Evolutionary conservation across 805 yeast species (phyloP), one percentile per base, ranked within the genome.

Genomic region (Candida endomychidarum): DNA sequence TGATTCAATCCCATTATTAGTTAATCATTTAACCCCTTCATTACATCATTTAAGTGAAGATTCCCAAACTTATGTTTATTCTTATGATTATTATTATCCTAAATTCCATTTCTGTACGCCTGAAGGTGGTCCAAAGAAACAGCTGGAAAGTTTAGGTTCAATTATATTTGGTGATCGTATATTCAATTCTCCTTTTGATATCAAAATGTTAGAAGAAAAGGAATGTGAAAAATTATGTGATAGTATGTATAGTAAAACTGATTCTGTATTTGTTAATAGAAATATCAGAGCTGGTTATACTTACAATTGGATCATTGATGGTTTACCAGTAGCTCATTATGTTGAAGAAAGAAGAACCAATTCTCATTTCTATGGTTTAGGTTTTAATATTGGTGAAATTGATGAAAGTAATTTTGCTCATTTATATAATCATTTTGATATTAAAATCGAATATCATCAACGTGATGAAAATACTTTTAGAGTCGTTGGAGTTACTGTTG

Each of bases 101-200:
- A 79, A 80, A 49, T 83, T 93, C 56, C 87, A 84, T 54, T 87
- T 90, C 62, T 93, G 99, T 64, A 58, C 61, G 42, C 98, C 98
- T 0, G 60, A 65, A 41, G 79, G 66, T 19, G 88, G 86, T 1
- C 70, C 79, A 12, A 54, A 63, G 52, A 83, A 83, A 52, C 96
- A 88, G 59, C 80, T 86, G 48, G 98, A 89, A 64, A 83, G 95
- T 8, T 72, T 93, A 38, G 99, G 99, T 7, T 83, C 97, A 2
- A 83, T 93, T 49, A 75, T 93, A 43, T 89, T 93, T 60, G 99
- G 99, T 48, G 99, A 93, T 64, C 75, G 99, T 58, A 89, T 93
- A 48, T 89, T 86, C 71, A 82, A 86, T 55, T 89, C 98, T 8
- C 97, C 98, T 5, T 88, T 86, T 55, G 78, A 82, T 37, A 67